Percentiles rank a stretch among this genome's conserved stretches.
Evolutionary conservation across 2,329 filamentous ascomycete genomes (phyloP).

Genomic region (Aspergillus proliferans): DNA sequence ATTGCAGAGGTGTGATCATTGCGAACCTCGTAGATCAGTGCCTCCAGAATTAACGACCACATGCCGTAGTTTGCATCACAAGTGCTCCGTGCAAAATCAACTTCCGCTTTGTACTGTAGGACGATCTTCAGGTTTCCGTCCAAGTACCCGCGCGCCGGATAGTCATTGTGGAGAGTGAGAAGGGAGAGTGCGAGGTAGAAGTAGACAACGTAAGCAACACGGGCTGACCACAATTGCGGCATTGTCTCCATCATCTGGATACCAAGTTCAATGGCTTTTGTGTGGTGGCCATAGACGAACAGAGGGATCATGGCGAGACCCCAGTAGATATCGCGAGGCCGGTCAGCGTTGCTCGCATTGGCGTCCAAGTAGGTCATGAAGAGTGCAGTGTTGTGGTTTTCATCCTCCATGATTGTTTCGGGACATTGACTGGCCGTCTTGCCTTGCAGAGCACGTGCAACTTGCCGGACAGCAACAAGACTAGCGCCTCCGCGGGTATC

Average conservation of each 20-base stretch:
- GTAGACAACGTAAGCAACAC: slow-evolving; percentile 36
- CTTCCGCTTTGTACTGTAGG: slow-evolving; percentile 44
- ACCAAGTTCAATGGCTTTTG: slow-evolving; percentile 39
- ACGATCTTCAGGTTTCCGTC: slow-evolving; percentile 45
- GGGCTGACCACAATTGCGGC: slow-evolving; percentile 42
- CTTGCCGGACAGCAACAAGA: slow-evolving; percentile 51
- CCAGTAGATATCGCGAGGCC: slow-evolving; percentile 52
- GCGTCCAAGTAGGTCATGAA: slow-evolving; percentile 46
- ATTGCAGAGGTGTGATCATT: slow-evolving; percentile 43
- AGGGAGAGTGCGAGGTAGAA: slow-evolving; percentile 43
- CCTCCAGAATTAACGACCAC: slow-evolving; percentile 52
- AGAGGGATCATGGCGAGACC: slow-evolving; percentile 43
- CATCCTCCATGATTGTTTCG: slow-evolving; percentile 48
- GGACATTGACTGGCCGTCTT: slow-evolving; percentile 49
- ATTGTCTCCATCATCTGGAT: slow-evolving; percentile 36
- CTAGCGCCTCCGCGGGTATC: slow-evolving; percentile 56
- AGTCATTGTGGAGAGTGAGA: slow-evolving; percentile 38
- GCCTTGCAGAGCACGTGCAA: slow-evolving; percentile 54
- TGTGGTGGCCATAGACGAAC: slow-evolving; percentile 43
- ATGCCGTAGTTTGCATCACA: slow-evolving; percentile 56
- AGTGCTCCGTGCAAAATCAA: slow-evolving; percentile 47
- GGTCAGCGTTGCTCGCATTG: slow-evolving; percentile 44
- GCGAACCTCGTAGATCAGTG: slow-evolving; percentile 48
- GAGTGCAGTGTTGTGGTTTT: slow-evolving; percentile 45
- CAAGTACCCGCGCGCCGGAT: slow-evolving; percentile 38